These are phyloP conservation scores for Jackrogersella minutella DNA, from an alignment of 495 filamentous ascomycete genomes.

Conservation along the genomic window DNA sequence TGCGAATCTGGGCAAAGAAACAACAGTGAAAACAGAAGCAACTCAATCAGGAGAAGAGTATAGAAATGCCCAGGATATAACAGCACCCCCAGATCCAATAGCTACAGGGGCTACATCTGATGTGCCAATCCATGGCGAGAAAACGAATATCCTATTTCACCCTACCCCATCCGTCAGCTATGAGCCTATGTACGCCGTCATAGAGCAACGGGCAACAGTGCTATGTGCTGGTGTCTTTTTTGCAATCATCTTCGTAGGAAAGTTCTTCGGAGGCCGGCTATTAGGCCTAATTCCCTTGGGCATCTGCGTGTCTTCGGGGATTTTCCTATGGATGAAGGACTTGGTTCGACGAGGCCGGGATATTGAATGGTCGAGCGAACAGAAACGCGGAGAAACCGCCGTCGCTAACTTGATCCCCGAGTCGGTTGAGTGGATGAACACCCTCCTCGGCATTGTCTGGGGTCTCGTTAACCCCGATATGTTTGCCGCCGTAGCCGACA, in stretches of 20 bases:
- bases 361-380: constrained; percentile 88
- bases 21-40: constrained; percentile 69
- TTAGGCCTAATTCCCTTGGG: constrained; percentile 77
- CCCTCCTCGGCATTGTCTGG: constrained; percentile 81
- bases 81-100: constrained; percentile 88
- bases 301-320: constrained; percentile 71
- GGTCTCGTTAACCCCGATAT: constrained; percentile 92
- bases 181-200: constrained; percentile 78
- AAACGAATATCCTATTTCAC: constrained; percentile 95
- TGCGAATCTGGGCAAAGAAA: constrained; percentile 79
- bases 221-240: constrained; percentile 74
- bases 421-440: constrained; percentile 93
- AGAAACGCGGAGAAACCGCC: constrained; percentile 81
- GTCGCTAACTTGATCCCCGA: constrained; percentile 88
- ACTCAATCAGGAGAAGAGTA: constrained; percentile 72
- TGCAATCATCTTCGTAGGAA: constrained; percentile 78
- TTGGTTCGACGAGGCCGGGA: constrained; percentile 80
- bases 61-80: constrained; percentile 83
- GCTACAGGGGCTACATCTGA: constrained; percentile 82
- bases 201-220: constrained; percentile 75
- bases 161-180: constrained; percentile 88
- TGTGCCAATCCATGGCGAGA: constrained; percentile 94
- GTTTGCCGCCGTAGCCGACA: constrained; percentile 70
- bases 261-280: constrained; percentile 78
- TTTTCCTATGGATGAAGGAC: constrained; percentile 90